phyloP scores from a whole-genome alignment of 257 asterid genomes.

The Salvia splendens region DNA sequence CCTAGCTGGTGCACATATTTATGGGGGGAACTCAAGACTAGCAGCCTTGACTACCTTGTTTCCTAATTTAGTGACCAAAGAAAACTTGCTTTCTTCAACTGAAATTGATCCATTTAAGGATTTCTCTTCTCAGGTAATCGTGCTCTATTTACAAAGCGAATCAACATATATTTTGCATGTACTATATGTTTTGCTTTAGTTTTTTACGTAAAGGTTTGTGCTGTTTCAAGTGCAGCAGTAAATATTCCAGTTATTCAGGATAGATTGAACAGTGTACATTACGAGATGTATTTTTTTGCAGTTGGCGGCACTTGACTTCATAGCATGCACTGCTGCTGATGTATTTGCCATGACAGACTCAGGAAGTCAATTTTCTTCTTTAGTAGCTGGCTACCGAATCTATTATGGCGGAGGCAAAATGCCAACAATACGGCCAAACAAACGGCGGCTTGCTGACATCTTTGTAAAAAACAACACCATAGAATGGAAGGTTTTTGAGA shows the following conservation, averaged over 20 bases:
- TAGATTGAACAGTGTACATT: constrained; percentile 8
- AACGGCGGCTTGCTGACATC: constrained; percentile 92
- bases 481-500: constrained; percentile 90
- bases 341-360: constrained; percentile 97
- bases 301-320: constrained; percentile 96
- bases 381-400: constrained; percentile 85
- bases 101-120: constrained; percentile 80
- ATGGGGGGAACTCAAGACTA: constrained; percentile 86
- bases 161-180: neutral
- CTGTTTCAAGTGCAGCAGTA: neutral
- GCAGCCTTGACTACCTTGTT: constrained; percentile 84
- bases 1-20: constrained; percentile 94
- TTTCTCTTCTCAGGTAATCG: constrained; percentile 86
- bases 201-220: constrained; percentile 11
- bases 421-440: constrained; percentile 97
- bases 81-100: constrained; percentile 72
- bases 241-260: neutral
- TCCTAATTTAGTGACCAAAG: constrained; percentile 92
- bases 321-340: constrained; percentile 89
- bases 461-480: constrained; percentile 84
- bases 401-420: constrained; percentile 83
- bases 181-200: neutral
- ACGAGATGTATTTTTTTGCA: constrained; percentile 41
- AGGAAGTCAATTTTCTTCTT: constrained; percentile 93
- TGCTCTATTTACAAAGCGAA: constrained; percentile 18